phyloP scores from a whole-genome alignment of 257 asterid species.

The Apocynum venetum region DNA sequence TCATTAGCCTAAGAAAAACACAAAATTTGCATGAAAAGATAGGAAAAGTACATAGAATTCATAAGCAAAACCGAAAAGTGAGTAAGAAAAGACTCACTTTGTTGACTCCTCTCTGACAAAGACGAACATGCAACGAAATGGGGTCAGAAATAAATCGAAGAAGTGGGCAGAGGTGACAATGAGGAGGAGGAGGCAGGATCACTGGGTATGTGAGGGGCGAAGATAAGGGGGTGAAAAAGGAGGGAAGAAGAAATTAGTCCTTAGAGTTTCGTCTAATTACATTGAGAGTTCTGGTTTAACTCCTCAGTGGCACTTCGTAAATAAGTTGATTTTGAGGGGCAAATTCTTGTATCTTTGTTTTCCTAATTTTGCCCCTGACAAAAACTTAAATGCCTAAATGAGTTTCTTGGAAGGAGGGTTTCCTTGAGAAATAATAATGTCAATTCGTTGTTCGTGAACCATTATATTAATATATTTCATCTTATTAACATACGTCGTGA shows the following conservation, averaged over 20 bases:
- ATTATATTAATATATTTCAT: too few species aligned
- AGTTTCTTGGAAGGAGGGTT: neutral
- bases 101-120: neutral
- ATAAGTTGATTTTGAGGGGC: constrained; percentile 3
- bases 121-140: neutral
- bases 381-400: neutral
- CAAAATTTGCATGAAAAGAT: constrained; percentile 5
- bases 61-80: neutral
- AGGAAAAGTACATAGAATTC: constrained; percentile 2
- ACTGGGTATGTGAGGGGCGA: neutral
- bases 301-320: constrained; percentile 2
- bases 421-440: neutral
- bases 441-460: too few species aligned
- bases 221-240: neutral
- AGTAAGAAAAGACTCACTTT: neutral
- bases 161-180: neutral
- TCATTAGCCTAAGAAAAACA: neutral
- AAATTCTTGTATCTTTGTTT: neutral
- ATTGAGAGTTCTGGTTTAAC: neutral
- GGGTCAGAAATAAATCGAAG: neutral
- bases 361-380: constrained; percentile 18
- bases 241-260: neutral
- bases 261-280: constrained; percentile 17
- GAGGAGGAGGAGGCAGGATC: neutral
- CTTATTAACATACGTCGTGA: too few species aligned